These are phyloP conservation scores for Vitis hybrid DNA, from an alignment of 177 flowering plant genomes.

Conservation along the genomic window DNA sequence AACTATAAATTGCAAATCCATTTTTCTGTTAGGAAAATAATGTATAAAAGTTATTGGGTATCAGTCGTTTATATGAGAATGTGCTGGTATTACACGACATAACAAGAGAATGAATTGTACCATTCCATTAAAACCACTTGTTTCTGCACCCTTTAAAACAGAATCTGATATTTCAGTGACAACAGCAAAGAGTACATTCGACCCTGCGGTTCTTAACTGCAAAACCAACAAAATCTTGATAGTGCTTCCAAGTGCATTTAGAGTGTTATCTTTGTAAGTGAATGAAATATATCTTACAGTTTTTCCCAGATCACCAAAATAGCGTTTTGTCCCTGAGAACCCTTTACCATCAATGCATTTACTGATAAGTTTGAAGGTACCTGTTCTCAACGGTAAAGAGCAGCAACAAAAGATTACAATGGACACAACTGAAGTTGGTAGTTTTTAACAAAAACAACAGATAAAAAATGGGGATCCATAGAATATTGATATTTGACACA, in stretches of 20 bases:
- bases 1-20: not conserved
- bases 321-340: conserved; percentile 89
- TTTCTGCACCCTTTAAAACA: conserved; percentile 88
- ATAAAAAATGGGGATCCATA: too few relatives aligned
- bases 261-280: not conserved
- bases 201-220: conserved; percentile 88
- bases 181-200: conserved; percentile 85
- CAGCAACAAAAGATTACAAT: not conserved
- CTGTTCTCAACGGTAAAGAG: conserved; percentile 33
- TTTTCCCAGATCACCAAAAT: conserved; percentile 89
- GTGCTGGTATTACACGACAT: not conserved
- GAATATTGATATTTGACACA: too few relatives aligned
- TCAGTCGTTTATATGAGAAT: not conserved
- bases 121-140: conserved; percentile 90
- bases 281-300: conserved; percentile 51
- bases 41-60: not conserved
- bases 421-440: too few relatives aligned
- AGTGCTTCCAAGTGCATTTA: not conserved
- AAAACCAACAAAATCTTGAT: conserved; percentile 15
- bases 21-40: not conserved
- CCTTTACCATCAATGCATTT: conserved; percentile 77
- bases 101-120: conserved; percentile 31
- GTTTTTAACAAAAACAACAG: too few relatives aligned
- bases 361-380: conserved; percentile 81
- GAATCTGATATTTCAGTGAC: conserved; percentile 91